Evolutionary conservation across 768 basidiomycete genomes (phyloP).

Genomic region (Boletus rufocinnamomeus): DNA sequence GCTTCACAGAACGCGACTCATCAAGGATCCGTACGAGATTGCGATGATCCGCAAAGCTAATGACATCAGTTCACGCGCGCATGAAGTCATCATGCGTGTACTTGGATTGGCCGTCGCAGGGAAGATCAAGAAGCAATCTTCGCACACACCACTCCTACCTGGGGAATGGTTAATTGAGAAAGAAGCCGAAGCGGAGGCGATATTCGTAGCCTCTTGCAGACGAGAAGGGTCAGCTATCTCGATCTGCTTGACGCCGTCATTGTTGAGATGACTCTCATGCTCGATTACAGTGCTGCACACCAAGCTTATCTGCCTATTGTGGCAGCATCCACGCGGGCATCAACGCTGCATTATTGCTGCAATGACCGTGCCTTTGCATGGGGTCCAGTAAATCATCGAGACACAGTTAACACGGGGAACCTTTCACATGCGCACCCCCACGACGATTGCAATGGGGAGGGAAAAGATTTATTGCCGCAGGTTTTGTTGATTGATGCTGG

Average conservation of each 20-base stretch:
- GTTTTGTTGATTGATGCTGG: slow-evolving; percentile 94
- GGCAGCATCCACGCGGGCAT: slow-evolving; percentile 81
- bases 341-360: slow-evolving; percentile 93
- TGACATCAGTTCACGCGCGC: slow-evolving; percentile 84
- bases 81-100: slow-evolving; percentile 90
- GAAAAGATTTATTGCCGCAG: slow-evolving; percentile 55
- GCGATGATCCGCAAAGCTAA: slow-evolving; percentile 76
- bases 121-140: slow-evolving; percentile 47
- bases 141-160: slow-evolving; percentile 55
- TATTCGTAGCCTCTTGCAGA: slow-evolving; percentile 89
- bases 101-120: slow-evolving; percentile 73
- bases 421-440: slow-evolving; percentile 42
- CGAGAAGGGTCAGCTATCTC: slow-evolving; percentile 69
- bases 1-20: slow-evolving; percentile 78
- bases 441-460: not conserved
- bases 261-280: not conserved
- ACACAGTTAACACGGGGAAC: slow-evolving; percentile 53
- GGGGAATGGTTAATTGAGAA: slow-evolving; percentile 88
- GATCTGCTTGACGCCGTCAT: not conserved
- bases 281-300: slow-evolving; percentile 60
- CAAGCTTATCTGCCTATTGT: slow-evolving; percentile 95
- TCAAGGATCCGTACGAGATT: slow-evolving; percentile 77
- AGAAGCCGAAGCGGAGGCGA: slow-evolving; percentile 92
- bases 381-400: slow-evolving; percentile 66
- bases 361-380: slow-evolving; percentile 87